Percentiles rank a stretch among this genome's conserved stretches.
Conservation (phyloP, 2,329 filamentous ascomycete species). For the Phialophora tarda region DNA sequence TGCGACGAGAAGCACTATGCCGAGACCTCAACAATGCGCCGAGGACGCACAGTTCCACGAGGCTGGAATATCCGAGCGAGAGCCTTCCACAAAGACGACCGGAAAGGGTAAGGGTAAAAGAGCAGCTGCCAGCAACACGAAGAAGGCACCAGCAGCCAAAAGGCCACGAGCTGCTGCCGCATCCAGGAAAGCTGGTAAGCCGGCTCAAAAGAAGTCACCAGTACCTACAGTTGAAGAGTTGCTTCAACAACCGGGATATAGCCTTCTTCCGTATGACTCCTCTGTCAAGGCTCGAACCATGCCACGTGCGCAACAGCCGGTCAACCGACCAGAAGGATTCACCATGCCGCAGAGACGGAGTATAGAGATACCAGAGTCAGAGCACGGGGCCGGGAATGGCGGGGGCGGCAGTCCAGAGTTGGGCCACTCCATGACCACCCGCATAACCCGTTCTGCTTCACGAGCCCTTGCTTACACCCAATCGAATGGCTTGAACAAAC, state of each 20-base stretch:
- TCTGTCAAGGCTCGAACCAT: background rate
- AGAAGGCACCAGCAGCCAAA: slow-evolving; percentile 25
- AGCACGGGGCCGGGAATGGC: slow-evolving; percentile 2
- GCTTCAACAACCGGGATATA: slow-evolving; percentile 22
- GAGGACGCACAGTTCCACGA: background rate
- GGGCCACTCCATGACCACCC: slow-evolving; percentile 5
- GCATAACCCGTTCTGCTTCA: slow-evolving; percentile 19
- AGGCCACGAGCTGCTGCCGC: slow-evolving; percentile 25
- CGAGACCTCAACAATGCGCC: background rate
- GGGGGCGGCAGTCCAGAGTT: slow-evolving; percentile 13
- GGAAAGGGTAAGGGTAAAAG: slow-evolving; percentile 27
- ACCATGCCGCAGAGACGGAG: background rate
- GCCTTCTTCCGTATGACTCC: slow-evolving; percentile 6
- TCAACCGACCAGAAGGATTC: background rate
- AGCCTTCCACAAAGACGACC: background rate
- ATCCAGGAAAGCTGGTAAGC: slow-evolving; percentile 19
- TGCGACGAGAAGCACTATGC: background rate
- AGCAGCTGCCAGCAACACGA: slow-evolving; percentile 12
- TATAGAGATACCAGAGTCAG: slow-evolving; percentile 24
- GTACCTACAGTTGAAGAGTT: slow-evolving; percentile 33
- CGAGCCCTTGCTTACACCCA: slow-evolving; percentile 3
- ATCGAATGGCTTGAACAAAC: background rate
- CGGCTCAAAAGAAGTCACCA: slow-evolving; percentile 16
- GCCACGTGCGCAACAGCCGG: background rate
- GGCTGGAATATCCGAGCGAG: background rate